phyloP scores from a whole-genome alignment of 352 stramenopile species.

The Phytophthora foliorum region DNA sequence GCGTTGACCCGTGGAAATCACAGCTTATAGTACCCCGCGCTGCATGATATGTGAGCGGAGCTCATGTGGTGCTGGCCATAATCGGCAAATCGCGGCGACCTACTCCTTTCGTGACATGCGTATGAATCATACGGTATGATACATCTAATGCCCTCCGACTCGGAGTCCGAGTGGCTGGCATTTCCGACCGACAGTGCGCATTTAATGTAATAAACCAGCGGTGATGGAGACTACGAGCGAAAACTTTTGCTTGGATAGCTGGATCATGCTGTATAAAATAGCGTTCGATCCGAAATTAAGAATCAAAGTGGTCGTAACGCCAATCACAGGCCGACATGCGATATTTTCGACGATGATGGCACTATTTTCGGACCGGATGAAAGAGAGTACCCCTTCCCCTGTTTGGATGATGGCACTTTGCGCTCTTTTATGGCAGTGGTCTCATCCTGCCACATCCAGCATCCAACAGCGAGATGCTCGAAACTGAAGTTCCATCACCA shows the following conservation, averaged over 20 bases:
- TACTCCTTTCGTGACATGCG: constrained; percentile 1
- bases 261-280: too few relatives aligned
- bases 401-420: constrained; percentile 13
- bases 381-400: background rate
- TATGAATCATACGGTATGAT: too few relatives aligned
- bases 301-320: too few relatives aligned
- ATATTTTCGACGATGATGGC: constrained; percentile 31
- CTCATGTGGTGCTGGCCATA: constrained; percentile 14
- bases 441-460: constrained; percentile 9
- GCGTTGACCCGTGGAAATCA: background rate
- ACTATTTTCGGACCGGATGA: constrained; percentile 10
- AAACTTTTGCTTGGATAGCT: too few relatives aligned
- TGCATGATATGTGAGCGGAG: background rate
- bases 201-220: too few relatives aligned
- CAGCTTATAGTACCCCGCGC: background rate
- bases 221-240: too few relatives aligned
- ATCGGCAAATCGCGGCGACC: constrained; percentile 15
- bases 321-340: constrained; percentile 15
- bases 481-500: constrained; percentile 12
- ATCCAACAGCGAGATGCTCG: background rate
- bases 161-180: too few relatives aligned
- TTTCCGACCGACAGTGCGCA: too few relatives aligned
- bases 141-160: too few relatives aligned
- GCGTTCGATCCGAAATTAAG: too few relatives aligned
- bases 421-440: constrained; percentile 4